Conservation (phyloP, 805 yeast species). For the Schwanniomyces pseudopolymorphus region DNA sequence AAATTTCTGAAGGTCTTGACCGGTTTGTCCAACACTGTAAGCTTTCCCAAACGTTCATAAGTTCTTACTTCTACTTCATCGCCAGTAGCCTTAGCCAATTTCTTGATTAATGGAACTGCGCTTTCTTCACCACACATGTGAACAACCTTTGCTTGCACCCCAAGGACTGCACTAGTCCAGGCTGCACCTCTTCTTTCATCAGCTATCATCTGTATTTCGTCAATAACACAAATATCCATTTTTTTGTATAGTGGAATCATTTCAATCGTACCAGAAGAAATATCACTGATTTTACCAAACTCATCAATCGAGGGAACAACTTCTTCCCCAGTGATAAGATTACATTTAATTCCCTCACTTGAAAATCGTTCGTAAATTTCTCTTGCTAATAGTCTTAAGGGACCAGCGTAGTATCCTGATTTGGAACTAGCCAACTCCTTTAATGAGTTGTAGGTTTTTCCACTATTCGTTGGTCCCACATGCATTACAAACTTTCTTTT, state of each 20-base stretch:
- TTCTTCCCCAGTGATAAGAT: slow-evolving; percentile 94
- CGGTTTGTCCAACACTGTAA: slow-evolving; percentile 49
- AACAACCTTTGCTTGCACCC: slow-evolving; percentile 79
- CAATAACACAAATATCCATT: slow-evolving; percentile 87
- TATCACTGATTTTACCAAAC: slow-evolving; percentile 67
- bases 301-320: slow-evolving; percentile 68
- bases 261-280: slow-evolving; percentile 89
- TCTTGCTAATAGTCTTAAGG: slow-evolving; percentile 83
- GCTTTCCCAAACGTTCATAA: slow-evolving; percentile 74
- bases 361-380: slow-evolving; percentile 86
- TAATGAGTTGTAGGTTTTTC: slow-evolving; percentile 86
- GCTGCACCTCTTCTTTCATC: slow-evolving; percentile 84
- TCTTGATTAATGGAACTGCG: slow-evolving; percentile 64
- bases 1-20: slow-evolving; percentile 39
- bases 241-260: slow-evolving; percentile 73
- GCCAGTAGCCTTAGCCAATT: slow-evolving; percentile 67
- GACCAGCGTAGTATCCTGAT: slow-evolving; percentile 92
- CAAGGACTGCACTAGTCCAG: slow-evolving; percentile 89
- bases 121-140: slow-evolving; percentile 94
- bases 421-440: slow-evolving; percentile 61
- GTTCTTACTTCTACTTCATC: slow-evolving; percentile 71
- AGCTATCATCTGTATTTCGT: slow-evolving; percentile 94
- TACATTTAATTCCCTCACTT: slow-evolving; percentile 65
- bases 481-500: slow-evolving; percentile 84
- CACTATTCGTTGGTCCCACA: slow-evolving; percentile 96